These are phyloP conservation scores for Hapsidospora chrysogenum DNA, from an alignment of 495 filamentous ascomycete genomes.

Conservation along the genomic window DNA sequence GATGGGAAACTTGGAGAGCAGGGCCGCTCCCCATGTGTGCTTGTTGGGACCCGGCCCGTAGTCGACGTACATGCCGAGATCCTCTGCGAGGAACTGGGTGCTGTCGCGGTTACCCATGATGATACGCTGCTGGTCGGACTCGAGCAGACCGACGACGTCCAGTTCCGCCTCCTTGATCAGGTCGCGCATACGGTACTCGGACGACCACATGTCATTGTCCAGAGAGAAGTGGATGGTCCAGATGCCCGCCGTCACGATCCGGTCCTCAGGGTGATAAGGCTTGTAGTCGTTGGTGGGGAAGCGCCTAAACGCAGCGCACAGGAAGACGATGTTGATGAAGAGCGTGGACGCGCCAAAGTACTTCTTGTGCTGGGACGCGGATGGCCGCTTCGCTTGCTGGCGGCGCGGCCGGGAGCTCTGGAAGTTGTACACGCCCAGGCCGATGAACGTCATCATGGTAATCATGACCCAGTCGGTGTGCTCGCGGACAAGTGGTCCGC, in stretches of 20 bases:
- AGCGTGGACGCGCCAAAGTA: conserved; percentile 35
- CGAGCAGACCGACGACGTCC: conserved; percentile 86
- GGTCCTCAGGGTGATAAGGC: conserved; percentile 76
- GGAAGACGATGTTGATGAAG: conserved; percentile 59
- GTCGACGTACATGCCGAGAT: conserved; percentile 96
- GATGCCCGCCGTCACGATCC: conserved; percentile 80
- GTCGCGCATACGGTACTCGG: conserved; percentile 84
- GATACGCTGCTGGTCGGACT: conserved; percentile 88
- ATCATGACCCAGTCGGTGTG: conserved; percentile 92
- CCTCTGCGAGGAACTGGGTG: conserved; percentile 88
- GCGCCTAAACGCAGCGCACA: conserved; percentile 73
- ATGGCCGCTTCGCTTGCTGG: conserved; percentile 3
- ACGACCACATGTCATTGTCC: conserved; percentile 98
- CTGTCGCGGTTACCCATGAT: conserved; percentile 99
- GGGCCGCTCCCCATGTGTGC: conserved; percentile 90
- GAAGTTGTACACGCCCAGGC: conserved; percentile 68
- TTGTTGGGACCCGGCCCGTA: conserved; percentile 97
- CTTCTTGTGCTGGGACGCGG: conserved; percentile 22
- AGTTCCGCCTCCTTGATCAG: conserved; percentile 85
- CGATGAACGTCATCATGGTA: conserved; percentile 68
- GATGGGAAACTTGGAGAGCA: conserved; percentile 95
- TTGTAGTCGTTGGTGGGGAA: conserved; percentile 87
- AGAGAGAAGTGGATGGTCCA: conserved; percentile 99
- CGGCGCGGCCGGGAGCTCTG: conserved; percentile 15
- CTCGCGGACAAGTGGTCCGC: conserved; percentile 82